Evolutionary conservation across 2,329 filamentous ascomycete genomes (phyloP).

Genomic region (Penicillium sp.): DNA sequence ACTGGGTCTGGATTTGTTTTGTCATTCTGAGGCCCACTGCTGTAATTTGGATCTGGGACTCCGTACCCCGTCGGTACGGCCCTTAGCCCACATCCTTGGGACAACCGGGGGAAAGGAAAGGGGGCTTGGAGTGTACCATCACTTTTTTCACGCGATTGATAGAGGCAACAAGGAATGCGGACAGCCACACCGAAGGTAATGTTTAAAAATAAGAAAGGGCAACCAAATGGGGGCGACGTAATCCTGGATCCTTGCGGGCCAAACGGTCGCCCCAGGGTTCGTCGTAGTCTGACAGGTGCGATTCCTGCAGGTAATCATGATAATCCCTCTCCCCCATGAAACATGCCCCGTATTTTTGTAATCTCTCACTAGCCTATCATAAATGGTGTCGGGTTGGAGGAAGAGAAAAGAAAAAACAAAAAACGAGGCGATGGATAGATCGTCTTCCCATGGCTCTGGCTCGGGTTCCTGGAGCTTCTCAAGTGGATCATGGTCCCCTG

Average conservation of each 20-base stretch:
- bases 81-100: conserved; percentile 8
- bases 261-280: conserved; percentile 29
- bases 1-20: neutral
- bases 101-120: neutral
- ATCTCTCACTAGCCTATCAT: neutral
- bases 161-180: neutral
- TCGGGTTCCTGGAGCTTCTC: conserved; percentile 16
- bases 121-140: neutral
- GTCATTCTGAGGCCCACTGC: conserved; percentile 1
- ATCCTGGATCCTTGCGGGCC: conserved; percentile 18
- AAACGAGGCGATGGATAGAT: conserved; percentile 11
- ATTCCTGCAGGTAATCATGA: conserved; percentile 17
- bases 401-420: neutral
- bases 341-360: conserved; percentile 1
- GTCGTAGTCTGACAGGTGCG: conserved; percentile 20
- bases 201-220: neutral
- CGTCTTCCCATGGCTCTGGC: conserved; percentile 14
- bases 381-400: neutral
- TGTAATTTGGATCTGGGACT: conserved; percentile 5
- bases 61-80: conserved; percentile 20
- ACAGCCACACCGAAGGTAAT: neutral
- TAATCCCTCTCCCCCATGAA: neutral
- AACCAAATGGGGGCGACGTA: neutral
- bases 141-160: neutral
- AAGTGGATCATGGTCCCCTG: conserved; percentile 4